Base-by-base conservation (phyloP, 148 eudicot genomes). In the Pharnaceum exiguum region DNA sequence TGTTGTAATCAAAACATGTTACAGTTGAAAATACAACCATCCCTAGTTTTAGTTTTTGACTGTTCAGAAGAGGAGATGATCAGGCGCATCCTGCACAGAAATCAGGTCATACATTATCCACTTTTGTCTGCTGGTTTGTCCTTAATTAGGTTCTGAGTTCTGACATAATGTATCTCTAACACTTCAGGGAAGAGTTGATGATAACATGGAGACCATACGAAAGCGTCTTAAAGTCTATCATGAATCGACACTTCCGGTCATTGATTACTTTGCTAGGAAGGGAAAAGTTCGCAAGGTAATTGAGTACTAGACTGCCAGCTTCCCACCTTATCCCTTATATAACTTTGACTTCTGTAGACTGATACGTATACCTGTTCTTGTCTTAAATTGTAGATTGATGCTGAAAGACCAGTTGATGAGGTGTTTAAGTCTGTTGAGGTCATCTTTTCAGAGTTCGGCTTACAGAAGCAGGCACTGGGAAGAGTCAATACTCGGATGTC, bases 41-140 rank as follows among this genome's bases (percentile, higher is more conserved):
- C 42, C 24, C 4, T 67, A 3, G 71, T 67, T 7, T 25, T 67
- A 50, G 64, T 58, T 12, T 43, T 67, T 42, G 71, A 67, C 10
- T 67, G 71, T 31, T 58, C 64, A 5, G 71, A 67, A 58, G 71
- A 58, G 51, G 71, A 67, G 58, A 30, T 49, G 59, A 58, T 50
- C 39, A 67, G 51, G 45, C 71, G 71, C 5, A 19, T 67, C 48
- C 50, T 67, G 46, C 49, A 58, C 12, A 58, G 71, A 49, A 67
- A 67, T 58, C 71, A 67, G 71, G 71, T 63, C 18, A 11, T 10
- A 8, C 44, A 12, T 30, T 16, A 22, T 12, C 42, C 13, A 4
- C 7, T n/a, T 1, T 63, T 9, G 38, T n/a, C n/a, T n/a, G n/a
- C n/a, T 12, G 25, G 15, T 25, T 2, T 25, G 56, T 47, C 10